These are phyloP conservation scores for Globisporangium spiculum DNA, from an alignment of 352 stramenopile species.

Conservation along the genomic window DNA sequence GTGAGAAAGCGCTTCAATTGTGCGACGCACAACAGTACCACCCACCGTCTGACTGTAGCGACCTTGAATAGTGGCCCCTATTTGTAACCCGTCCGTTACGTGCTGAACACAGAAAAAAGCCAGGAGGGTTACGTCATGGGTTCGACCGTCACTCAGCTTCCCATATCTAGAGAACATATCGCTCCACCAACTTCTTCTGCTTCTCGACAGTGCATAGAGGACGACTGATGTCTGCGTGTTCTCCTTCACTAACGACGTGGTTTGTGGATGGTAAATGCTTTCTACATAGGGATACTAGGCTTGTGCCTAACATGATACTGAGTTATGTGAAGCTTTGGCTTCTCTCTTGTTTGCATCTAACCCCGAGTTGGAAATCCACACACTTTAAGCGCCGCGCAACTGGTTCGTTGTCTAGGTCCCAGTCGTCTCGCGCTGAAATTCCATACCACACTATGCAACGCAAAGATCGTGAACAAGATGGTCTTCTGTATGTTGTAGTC, in stretches of 20 bases:
- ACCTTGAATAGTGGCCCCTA: neutral
- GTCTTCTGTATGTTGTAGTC: neutral
- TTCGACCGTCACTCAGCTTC: no score
- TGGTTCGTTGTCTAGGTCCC: neutral
- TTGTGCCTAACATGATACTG: no score
- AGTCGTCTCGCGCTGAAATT: neutral
- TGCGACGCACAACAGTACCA: neutral
- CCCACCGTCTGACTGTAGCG: neutral
- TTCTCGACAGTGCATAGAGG: no score
- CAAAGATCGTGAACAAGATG: no score
- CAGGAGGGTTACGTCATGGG: neutral
- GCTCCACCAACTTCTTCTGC: no score
- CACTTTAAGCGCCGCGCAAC: neutral
- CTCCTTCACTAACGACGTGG: no score
- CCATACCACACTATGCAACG: no score
- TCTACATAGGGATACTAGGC: no score
- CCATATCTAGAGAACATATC: no score
- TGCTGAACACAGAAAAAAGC: neutral
- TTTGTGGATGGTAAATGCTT: no score
- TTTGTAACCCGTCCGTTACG: neutral
- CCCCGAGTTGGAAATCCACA: neutral
- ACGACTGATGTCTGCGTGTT: no score
- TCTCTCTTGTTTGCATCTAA: neutral
- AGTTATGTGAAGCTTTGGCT: neutral
- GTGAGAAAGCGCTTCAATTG: slow-evolving; percentile 3